Evolutionary conservation across 1,139 yeast genomes (phyloP), one percentile per base, ranked within the genome.

Genomic region (Saccharomyces uvarum): DNA sequence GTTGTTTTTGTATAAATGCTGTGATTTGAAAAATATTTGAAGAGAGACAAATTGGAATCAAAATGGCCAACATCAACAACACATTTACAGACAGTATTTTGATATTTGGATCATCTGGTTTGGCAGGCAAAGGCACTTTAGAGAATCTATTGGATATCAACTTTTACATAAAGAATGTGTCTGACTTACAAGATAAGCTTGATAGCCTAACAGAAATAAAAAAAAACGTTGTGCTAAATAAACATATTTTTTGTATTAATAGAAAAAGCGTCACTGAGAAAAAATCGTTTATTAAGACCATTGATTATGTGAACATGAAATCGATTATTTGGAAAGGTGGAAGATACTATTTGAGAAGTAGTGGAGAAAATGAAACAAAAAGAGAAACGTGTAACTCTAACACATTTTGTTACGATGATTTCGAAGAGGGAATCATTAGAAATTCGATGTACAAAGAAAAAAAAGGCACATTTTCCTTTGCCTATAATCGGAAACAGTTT

Each of bases 41-140:
- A 24, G 1, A 24, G 26, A 24, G 26, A 4, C 26, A 4, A 24
- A 4, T 24, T 24, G 26, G 5, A 24, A 24, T 24, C 5, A 24
- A 24, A 5, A 24, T 24, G 26, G 6, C 6, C 2, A 4, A 4
- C 6, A 24, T 48, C 11, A 42, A 51, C 14, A 26, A 51, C 27
- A 44, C 51, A n/a, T 53, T 54, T 32, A 38, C 51, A 19, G 58
- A 57, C 29, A 51, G 54, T 29, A 32, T 57, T n/a, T 53, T 58
- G 7, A 31, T 58, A 29, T 54, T 57, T 33, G 61, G 61, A 8
- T 57, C 59, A 3, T 56, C 60, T 6, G 60, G 61, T 38, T 50
- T 58, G 41, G 53, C 55, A 24, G 61, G 61, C 1, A 56, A 57
- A 24, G 28, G 56, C 31, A 48, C 56, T 19, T 50, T 58, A 14